Base-by-base conservation (phyloP, 768 basidiomycete species). In the Mycena alexandri region DNA sequence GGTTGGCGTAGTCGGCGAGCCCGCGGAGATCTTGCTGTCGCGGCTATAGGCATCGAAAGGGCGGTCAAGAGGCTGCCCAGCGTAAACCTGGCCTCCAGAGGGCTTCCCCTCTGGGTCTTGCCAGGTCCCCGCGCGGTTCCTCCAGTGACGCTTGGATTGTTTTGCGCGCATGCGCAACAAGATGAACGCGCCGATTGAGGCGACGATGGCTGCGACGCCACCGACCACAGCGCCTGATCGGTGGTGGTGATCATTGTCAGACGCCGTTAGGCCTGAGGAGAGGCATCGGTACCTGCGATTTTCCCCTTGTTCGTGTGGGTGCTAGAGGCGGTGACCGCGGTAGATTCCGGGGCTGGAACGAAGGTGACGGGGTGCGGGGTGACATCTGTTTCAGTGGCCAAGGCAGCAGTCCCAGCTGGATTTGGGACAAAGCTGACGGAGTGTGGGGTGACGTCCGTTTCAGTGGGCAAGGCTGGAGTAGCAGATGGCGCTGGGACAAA, bases 1-100 rank as follows among this genome's bases (percentile, higher is more conserved):
- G 36, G 48, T 57, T 19, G 29, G 57, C 14, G 63, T 53, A 24
- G 66, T 68, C 21, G 64, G 48, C 42, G 58, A 54, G 17, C 61
- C 69, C 33, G 55, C 46, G 42, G 59, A 62, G 52, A 59, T 62
- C 33, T 46, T 64, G 54, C 48, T n/a, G 50, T 70, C 74, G 19
- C 61, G 38, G 53, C 29, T 61, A 47, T 73, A 72, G 24, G 67
- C 67, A 42, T 72, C 72, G 68, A 78, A 70, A 33, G 56, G 41
- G 42, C 46, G 53, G 42, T 55, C 53, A 4, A 56, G 11, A 17
- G 63, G 56, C 48, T 65, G 61, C 51, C 77, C 74, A 47, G 71
- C 75, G 21, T 62, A 59, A 36, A 74, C 70, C 11, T 75, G 68
- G 46, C 74, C 70, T 17, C 68, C 72, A 55, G 77, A 75, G 12